phyloP scores from a whole-genome alignment of 2,329 filamentous ascomycete species.

The Xylaria sp. region DNA sequence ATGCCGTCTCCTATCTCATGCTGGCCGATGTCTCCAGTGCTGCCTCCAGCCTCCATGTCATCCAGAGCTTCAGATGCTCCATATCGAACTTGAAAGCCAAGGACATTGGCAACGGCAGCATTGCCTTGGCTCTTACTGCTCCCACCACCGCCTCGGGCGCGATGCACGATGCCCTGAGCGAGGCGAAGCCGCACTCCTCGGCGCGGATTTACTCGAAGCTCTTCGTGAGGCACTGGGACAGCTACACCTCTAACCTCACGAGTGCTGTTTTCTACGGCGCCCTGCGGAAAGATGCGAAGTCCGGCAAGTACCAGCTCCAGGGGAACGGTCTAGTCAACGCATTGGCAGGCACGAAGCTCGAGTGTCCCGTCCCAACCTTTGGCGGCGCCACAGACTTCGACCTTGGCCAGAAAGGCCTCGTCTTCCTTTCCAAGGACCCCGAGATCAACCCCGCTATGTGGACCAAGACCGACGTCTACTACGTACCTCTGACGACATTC shows the following conservation, averaged over 20 bases:
- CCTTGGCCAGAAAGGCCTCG: slow-evolving; percentile 58
- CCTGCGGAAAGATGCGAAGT: slow-evolving; percentile 34
- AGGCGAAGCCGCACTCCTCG: slow-evolving; percentile 54
- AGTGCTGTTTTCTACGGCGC: slow-evolving; percentile 51
- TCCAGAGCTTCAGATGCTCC: slow-evolving; percentile 46
- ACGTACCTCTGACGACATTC: slow-evolving; percentile 60
- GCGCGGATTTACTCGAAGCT: slow-evolving; percentile 68
- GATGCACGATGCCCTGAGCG: slow-evolving; percentile 60
- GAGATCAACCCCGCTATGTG: slow-evolving; percentile 64
- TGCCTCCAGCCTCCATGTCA: slow-evolving; percentile 38
- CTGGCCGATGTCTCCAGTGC: slow-evolving; percentile 36
- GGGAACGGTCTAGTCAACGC: slow-evolving; percentile 54
- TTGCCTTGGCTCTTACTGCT: slow-evolving; percentile 56
- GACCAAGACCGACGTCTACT: slow-evolving; percentile 79
- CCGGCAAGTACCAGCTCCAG: slow-evolving; percentile 38
- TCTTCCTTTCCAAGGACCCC: slow-evolving; percentile 72
- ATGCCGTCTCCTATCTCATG: slow-evolving; percentile 45
- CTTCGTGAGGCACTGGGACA: slow-evolving; percentile 79
- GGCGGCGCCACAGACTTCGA: slow-evolving; percentile 79
- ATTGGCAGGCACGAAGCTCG: slow-evolving; percentile 53
- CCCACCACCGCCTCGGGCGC: slow-evolving; percentile 63
- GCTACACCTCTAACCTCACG: slow-evolving; percentile 63
- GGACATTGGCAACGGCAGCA: slow-evolving; percentile 42
- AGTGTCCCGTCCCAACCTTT: slow-evolving; percentile 69
- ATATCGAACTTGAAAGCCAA: slow-evolving; percentile 57